These are phyloP conservation scores for Nothophoma quercina DNA, from an alignment of 2,329 filamentous ascomycete species.

Conservation along the genomic window DNA sequence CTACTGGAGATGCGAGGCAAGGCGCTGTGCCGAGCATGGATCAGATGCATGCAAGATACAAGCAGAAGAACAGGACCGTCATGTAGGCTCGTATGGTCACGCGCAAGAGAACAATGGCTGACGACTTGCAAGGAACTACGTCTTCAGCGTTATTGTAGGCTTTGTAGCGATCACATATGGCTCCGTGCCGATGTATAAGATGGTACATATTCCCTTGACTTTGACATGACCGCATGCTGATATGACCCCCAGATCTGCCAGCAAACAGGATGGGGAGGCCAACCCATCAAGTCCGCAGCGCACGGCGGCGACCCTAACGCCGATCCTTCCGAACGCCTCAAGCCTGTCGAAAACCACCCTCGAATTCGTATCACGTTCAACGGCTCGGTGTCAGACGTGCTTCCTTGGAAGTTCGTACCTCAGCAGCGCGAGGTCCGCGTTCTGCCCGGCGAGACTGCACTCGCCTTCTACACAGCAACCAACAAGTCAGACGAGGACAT, in stretches of 20 bases:
- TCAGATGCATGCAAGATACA: conserved; percentile 69
- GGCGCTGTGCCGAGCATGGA: conserved; percentile 65
- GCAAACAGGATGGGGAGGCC: conserved; percentile 89
- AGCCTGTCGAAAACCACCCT: conserved; percentile 79
- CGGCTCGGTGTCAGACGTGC: conserved; percentile 89
- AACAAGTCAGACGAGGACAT: conserved; percentile 92
- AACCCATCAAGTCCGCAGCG: conserved; percentile 82
- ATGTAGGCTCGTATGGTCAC: conserved; percentile 54
- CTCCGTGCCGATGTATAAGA: conserved; percentile 86
- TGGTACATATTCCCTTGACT: conserved; percentile 60
- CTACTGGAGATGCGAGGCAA: conserved; percentile 38
- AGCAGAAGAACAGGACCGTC: conserved; percentile 71
- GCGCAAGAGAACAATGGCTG: not conserved
- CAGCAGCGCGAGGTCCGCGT: conserved; percentile 97
- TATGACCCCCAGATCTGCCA: conserved; percentile 70
- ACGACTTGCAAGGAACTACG: conserved; percentile 67
- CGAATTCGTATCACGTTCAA: conserved; percentile 96
- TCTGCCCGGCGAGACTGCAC: conserved; percentile 91
- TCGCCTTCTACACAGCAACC: conserved; percentile 97
- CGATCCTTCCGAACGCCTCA: conserved; percentile 78
- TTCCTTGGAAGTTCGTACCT: conserved; percentile 96
- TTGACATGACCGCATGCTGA: not conserved
- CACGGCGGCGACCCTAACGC: conserved; percentile 63
- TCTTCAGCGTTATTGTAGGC: conserved; percentile 77
- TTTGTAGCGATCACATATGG: conserved; percentile 83